Conservation (phyloP, 1,284 basidiomycete species). For the Cryptococcus sp. region DNA sequence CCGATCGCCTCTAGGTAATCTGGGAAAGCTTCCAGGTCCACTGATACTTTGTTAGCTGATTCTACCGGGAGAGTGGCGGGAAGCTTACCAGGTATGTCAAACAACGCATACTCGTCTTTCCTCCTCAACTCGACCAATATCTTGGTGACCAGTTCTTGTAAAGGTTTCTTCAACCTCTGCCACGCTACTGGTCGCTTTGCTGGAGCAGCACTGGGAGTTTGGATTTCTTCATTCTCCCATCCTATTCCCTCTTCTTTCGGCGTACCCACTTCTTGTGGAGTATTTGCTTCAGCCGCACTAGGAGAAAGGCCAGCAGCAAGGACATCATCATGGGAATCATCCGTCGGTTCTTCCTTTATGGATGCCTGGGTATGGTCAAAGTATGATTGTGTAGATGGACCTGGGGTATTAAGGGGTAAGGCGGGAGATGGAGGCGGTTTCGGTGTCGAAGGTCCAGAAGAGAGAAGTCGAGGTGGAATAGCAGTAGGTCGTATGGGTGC, state of each 20-base stretch:
- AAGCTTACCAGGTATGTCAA: slow-evolving; percentile 35
- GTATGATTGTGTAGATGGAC: slow-evolving; percentile 8
- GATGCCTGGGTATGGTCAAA: slow-evolving; percentile 4
- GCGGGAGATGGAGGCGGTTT: slow-evolving; percentile 1
- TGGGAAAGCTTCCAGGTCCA: slow-evolving; percentile 40
- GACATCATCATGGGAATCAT: slow-evolving; percentile 11
- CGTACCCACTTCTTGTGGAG: not conserved
- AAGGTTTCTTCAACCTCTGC: slow-evolving; percentile 37
- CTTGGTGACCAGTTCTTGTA: slow-evolving; percentile 37
- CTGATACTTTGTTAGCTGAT: slow-evolving; percentile 4
- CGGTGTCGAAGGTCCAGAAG: slow-evolving; percentile 9
- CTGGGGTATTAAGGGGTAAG: slow-evolving; percentile 1
- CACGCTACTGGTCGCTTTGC: slow-evolving; percentile 19
- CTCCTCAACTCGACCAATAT: slow-evolving; percentile 35
- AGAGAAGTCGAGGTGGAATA: slow-evolving; percentile 20
- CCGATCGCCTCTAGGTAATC: slow-evolving; percentile 43
- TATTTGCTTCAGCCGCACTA: not conserved
- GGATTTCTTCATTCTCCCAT: too few species aligned
- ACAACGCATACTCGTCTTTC: slow-evolving; percentile 44
- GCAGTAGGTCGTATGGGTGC: slow-evolving; percentile 11
- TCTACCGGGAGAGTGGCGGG: not conserved
- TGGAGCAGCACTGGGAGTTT: not conserved
- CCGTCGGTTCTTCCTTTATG: slow-evolving; percentile 4
- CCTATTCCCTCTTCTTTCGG: too few species aligned
- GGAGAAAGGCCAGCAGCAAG: slow-evolving; percentile 13